Evolutionary conservation across 2,329 filamentous ascomycete genomes (phyloP), one percentile per base, ranked within the genome.

Genomic region (Chaetomium sp.): DNA sequence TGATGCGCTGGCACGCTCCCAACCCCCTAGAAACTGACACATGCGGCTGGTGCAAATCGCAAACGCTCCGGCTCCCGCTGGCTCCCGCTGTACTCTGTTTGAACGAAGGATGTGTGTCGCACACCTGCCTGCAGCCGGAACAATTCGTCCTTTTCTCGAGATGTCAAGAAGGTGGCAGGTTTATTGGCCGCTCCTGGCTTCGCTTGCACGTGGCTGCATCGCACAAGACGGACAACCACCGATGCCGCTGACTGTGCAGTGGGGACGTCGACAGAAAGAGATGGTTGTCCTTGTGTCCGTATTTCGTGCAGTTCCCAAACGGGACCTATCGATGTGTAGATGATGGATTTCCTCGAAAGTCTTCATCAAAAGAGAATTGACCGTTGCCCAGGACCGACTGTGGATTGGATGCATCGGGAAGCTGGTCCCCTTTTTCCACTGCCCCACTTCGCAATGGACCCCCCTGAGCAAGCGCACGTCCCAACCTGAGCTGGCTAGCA

Each of bases 381-480:
- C 33, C 14, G 49, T 44, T 46, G 14, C 12, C 37, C 48, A 8
- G 14, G 48, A 36, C 38, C 14, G 11, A 54, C 45, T 54, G 52
- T 38, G 32, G 19, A 27, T 27, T 27, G 19, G 19, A 27, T 27
- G 19, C 19, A 37, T 40, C 8, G 32, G 38, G 33, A 38, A 11
- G 33, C 45, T 43, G 38, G 45, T 35, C 11, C 50, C 43, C 58
- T 40, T 53, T 52, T 59, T 42, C 41, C 44, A 27, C 10, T 38
- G 41, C 53, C 42, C 53, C 58, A 58, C 53, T 47, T 38, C 10
- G 12, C 41, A 47, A 14, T 34, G 33, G 34, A 11, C 52, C 51
- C 53, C 53, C 53, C 53, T 56, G 51, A 54, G 51, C 49, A 53
- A 50, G 56, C 47, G 50, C 55, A 50, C n/a, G 12, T 27, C 46